Base-by-base conservation (phyloP, 139 green algal genomes). In the Parachlorella kessleri region DNA sequence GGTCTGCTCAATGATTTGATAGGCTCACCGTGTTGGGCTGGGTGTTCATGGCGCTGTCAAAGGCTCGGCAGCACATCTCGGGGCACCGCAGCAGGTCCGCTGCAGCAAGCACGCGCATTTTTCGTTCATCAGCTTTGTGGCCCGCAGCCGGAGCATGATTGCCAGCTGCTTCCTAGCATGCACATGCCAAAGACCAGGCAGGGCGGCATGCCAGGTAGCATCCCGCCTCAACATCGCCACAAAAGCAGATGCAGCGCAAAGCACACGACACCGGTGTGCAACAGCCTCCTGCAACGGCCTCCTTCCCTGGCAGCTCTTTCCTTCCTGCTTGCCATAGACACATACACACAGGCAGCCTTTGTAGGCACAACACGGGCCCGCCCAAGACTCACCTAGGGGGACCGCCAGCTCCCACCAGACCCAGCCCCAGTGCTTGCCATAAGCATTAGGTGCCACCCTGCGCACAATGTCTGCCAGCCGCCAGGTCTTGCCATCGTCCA, bases 401-500 rank as follows among this genome's bases (percentile, higher is more conserved):
- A 87, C 55, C 3, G 73, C 66, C 32, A 87, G 28, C 35, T 63
- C 55, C 82, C 81, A 80, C 81, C 81, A 89, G 37, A 81, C 75
- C 89, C 89, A 92, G n/a, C 42, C 73, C 95, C 95, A 98, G 82
- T 95, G 76, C 88, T 96, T 98, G 84, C 94, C 93, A 81, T 90
- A 81, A 4, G 70, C 66, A 23, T 79, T 98, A 75, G 94, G 92
- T 78, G 87, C 77, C 72, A 90, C 85, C 74, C 85, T 78, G 35
- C 90, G 82, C 35, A 84, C 79, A 82, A 98, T 92, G 28, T 94
- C 81, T 0, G 86, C 88, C 55, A 94, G 87, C 26, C 81, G 77
- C 96, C 96, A 99, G 24, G 77, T 91, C 71, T 88, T 85, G 73
- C 93, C 95, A 38, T 87, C 85, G 75, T 99, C 95, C 55, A 99